Evolutionary conservation across 495 filamentous ascomycete genomes (phyloP).

Genomic region (Annulohypoxylon moriforme): DNA sequence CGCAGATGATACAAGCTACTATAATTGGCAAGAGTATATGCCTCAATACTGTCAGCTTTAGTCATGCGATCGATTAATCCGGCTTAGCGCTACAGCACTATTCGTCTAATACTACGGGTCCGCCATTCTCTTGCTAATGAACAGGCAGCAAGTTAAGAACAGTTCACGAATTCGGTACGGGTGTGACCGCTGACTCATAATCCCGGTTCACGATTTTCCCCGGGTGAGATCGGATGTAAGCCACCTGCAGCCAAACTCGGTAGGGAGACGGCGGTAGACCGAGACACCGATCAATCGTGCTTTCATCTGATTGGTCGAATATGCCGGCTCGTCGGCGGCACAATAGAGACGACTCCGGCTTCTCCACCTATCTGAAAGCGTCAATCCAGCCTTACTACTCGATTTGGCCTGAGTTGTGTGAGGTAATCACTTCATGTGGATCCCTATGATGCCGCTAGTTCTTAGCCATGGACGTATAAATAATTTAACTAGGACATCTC

Average conservation of each 20-base stretch:
- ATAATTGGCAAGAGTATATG: background rate
- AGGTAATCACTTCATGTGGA: slow-evolving; percentile 1
- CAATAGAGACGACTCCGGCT: background rate
- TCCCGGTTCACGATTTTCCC: background rate
- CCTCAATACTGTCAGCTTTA: background rate
- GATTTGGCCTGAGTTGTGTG: background rate
- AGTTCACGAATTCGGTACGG: background rate
- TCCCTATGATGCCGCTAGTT: background rate
- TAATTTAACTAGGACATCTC: background rate
- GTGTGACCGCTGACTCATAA: background rate
- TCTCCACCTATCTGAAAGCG: slow-evolving; percentile 2
- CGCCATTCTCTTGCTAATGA: background rate
- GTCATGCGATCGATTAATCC: background rate
- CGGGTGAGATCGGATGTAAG: background rate
- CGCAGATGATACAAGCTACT: background rate
- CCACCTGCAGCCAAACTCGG: background rate
- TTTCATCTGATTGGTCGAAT: background rate
- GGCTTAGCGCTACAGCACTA: background rate
- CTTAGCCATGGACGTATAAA: background rate
- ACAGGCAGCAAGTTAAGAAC: background rate
- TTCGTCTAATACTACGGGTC: background rate
- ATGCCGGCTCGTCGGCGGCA: background rate
- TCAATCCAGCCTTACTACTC: background rate
- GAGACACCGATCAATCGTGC: background rate
- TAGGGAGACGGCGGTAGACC: background rate